A percentile compares a stretch with the other conserved stretches of the same genome.
Conservation (phyloP, 2,329 filamentous ascomycete species). For the Curvularia sp. region DNA sequence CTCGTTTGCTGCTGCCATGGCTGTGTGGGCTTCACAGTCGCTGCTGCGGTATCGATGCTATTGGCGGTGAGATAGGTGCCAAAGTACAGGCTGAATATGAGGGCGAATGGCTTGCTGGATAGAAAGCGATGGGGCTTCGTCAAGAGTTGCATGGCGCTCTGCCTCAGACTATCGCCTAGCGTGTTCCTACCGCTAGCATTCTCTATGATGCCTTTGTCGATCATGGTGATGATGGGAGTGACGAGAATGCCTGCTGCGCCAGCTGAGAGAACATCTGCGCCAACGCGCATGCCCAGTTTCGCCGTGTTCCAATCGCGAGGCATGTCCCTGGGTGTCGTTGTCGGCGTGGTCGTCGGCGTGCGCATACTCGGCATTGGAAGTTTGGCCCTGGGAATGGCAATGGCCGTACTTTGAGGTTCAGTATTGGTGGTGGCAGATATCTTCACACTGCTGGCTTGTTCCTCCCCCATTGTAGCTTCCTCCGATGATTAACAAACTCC, state of each 20-base stretch:
- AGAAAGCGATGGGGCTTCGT: slow-evolving; percentile 68
- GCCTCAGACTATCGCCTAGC: slow-evolving; percentile 65
- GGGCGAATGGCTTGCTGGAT: slow-evolving; percentile 69
- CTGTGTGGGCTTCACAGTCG: slow-evolving; percentile 66
- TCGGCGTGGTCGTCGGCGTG: slow-evolving; percentile 1
- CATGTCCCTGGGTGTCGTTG: slow-evolving; percentile 11
- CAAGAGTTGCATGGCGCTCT: slow-evolving; percentile 65
- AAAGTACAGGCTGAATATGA: slow-evolving; percentile 77
- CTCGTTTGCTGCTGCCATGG: slow-evolving; percentile 74
- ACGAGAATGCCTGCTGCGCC: slow-evolving; percentile 76
- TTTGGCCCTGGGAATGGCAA: slow-evolving; percentile 14
- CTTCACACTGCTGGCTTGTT: slow-evolving; percentile 20
- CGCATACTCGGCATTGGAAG: slow-evolving; percentile 10
- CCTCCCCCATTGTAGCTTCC: slow-evolving; percentile 45
- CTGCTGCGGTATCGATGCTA: slow-evolving; percentile 78
- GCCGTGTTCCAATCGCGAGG: slow-evolving; percentile 72
- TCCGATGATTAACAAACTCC: slow-evolving; percentile 37
- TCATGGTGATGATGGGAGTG: slow-evolving; percentile 84
- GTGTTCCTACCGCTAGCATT: slow-evolving; percentile 75
- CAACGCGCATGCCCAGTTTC: slow-evolving; percentile 71
- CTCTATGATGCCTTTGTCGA: slow-evolving; percentile 82
- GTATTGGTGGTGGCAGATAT: slow-evolving; percentile 1
- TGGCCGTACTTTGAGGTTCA: neutral
- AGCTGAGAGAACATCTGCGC: slow-evolving; percentile 73
- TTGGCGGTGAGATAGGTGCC: slow-evolving; percentile 92